Conservation (phyloP, 1,284 basidiomycete species). For the Sanghuangporus baumii region DNA sequence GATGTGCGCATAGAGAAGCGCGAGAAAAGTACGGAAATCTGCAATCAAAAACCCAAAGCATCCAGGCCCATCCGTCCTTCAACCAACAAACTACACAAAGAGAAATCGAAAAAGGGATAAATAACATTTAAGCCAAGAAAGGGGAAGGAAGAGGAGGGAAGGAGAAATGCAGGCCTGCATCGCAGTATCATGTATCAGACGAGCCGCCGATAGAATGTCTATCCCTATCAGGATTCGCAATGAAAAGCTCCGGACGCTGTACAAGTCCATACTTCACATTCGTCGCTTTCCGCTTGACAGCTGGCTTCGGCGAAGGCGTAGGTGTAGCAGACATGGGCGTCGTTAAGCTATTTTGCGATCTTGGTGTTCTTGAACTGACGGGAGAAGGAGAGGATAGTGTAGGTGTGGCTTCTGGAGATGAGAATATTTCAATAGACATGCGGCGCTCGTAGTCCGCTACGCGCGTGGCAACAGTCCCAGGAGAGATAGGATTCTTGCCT, state of each 20-base stretch:
- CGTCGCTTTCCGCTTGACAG: background rate
- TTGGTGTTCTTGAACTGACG: slow-evolving; percentile 23
- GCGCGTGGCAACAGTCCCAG: slow-evolving; percentile 31
- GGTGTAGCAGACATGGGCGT: background rate
- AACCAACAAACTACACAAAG: too few species aligned
- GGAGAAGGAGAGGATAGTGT: slow-evolving; percentile 28
- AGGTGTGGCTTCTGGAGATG: slow-evolving; percentile 16
- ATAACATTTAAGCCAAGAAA: background rate
- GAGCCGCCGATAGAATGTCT: background rate
- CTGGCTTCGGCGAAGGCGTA: background rate
- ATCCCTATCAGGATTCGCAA: slow-evolving; percentile 59
- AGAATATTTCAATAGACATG: slow-evolving; percentile 31
- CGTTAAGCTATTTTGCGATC: background rate
- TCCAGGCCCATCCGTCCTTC: background rate
- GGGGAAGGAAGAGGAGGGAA: background rate
- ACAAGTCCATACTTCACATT: slow-evolving; percentile 48
- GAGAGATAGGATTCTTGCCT: slow-evolving; percentile 5
- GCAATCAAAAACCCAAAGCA: background rate
- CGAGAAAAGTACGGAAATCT: background rate
- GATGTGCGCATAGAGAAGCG: background rate
- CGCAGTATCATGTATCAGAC: background rate
- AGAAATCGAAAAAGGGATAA: background rate
- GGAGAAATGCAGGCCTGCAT: background rate
- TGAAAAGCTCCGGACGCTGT: slow-evolving; percentile 48
- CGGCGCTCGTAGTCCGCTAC: slow-evolving; percentile 35